Evolutionary conservation across 495 filamentous ascomycete genomes (phyloP), one percentile per base, ranked within the genome.

Genomic region (Aspergillus leporis): DNA sequence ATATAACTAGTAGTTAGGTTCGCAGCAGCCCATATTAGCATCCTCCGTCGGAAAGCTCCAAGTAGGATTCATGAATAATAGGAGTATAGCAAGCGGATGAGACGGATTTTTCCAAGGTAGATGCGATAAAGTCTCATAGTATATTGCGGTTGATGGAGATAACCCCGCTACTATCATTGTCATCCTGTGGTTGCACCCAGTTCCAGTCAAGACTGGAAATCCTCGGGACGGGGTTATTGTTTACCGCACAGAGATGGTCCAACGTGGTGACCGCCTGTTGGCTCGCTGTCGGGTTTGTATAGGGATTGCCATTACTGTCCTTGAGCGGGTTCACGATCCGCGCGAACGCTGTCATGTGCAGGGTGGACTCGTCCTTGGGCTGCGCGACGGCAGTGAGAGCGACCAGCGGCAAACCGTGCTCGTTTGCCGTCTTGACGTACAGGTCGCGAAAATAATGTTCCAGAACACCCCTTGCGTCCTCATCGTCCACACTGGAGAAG

Each of bases 261-360:
- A 40, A n/a, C 10, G 36, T 40, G 10, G 36, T 40, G 36, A 22
- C 45, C 19, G 18, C 10, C 45, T 12, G 18, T n/a, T 53, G 56
- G n/a, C 19, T 18, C 4, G 21, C 28, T 3, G 18, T 48, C 12
- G 57, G 50, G 12, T 19, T 36, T 5, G 38, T 5, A 21, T 48
- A 38, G 3, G 14, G 38, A 34, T 7, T 30, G 22, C 56, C 55
- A 51, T n/a, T 50, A 8, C 18, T 51, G 46, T 51, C 55, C 34
- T 51, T 58, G 21, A 28, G 46, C 6, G 45, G 55, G 30, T 25
- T 58, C 9, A 58, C 45, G 6, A 25, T 28, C 18, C 55, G 32
- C 34, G 52, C 56, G n/a, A 59, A 59, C 0, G 14, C 34, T 19
- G 56, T 59, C 56, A 59, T 52, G n/a, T 59, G 48, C 48, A 59